Base-by-base conservation (phyloP, 148 eudicot genomes). In the Fagopyrum tataricum region DNA sequence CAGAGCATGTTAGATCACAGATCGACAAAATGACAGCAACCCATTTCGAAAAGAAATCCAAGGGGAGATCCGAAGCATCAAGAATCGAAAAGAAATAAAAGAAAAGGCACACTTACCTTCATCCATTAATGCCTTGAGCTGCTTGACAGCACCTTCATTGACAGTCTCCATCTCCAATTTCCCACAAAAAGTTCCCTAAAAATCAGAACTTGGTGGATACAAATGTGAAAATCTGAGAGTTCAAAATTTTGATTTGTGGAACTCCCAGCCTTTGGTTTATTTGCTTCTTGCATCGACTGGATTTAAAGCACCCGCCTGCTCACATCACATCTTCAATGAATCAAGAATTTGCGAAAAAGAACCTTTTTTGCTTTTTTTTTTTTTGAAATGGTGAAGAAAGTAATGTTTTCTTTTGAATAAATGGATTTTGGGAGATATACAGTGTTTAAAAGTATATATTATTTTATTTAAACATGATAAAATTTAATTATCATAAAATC, bases 121-220 rank as follows among this genome's bases (percentile, higher is more conserved):
- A 43, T 91, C 91, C 84, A 91, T 80, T 72, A 84, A 81, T 67
- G 79, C 70, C 77, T 89, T 87, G 59, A 91, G 83, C 81, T 89
- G 86, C 76, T 86, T 85, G 78, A 93, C 70, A 83, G 90, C 86
- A 37, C 91, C 95, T 18, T 87, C 87, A 79, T 76, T 79, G 5
- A 83, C 73, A 69, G 74, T 58, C 74, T 83, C 86, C 86, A 84
- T 84, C 69, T 76, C 43, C 74, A 76, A 10, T 66, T n/a, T 24
- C 26, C 49, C 53, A 18, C 31, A 76, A 79, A 64, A 4, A 59
- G 26, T 21, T 62, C 67, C 67, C 67, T 62, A 62, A 64, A 39
- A 15, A 13, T 39, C 7, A 64, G 66, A 37, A 39, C 6, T 37
- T 64, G 26, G 26, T 55, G 66, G 66, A 24, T 23, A 8, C 26